Base-by-base conservation (phyloP, 345 rosid genomes). In the Eucalyptus coolabah region DNA sequence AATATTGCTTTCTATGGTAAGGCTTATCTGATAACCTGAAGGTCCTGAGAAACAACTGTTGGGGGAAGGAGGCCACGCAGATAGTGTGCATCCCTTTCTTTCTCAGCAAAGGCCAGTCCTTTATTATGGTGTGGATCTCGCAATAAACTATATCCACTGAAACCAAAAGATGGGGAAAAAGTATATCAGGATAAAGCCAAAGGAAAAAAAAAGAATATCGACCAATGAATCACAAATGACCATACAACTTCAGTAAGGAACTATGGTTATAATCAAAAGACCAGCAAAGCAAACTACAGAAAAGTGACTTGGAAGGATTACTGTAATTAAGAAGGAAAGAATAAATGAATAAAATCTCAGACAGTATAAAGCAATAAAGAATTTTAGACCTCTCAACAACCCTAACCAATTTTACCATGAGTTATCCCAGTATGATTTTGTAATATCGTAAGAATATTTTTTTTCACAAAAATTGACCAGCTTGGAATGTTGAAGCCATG, bases 51-150 rank as follows among this genome's bases (percentile, higher is more conserved):
- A 91, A 96, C 92, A 86, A 96, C 95, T 44, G 97, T 87, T 7
- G 99, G 99, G 23, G 99, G 99, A 6, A 97, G 98, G 90, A 98
- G 99, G 89, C 99, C 99, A 14, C 96, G 95, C 92, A 98, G 93
- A 92, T 97, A 98, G 92, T 97, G 98, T 54, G 99, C 95, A 92
- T 96, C 94, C 91, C 99, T 94, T 94, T 98, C 99, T 90, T 94
- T 95, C 83, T 93, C 94, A 85, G 89, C 92, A 92, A 98, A 98
- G 88, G 98, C 99, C 91, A 98, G 98, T 50, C 99, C 99, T 90
- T 98, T 98, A 93, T 98, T 97, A 93, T 97, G 98, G 91, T 96
- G 99, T 45, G 99, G 99, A 93, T 97, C 98, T 88, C 99, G 95
- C 93, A 98, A 92, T 96, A 98, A 92, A n/a, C 97, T 91, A 93